Evolutionary conservation across 345 rosid genomes (phyloP).

Genomic region (Chamaenerion angustifolium): DNA sequence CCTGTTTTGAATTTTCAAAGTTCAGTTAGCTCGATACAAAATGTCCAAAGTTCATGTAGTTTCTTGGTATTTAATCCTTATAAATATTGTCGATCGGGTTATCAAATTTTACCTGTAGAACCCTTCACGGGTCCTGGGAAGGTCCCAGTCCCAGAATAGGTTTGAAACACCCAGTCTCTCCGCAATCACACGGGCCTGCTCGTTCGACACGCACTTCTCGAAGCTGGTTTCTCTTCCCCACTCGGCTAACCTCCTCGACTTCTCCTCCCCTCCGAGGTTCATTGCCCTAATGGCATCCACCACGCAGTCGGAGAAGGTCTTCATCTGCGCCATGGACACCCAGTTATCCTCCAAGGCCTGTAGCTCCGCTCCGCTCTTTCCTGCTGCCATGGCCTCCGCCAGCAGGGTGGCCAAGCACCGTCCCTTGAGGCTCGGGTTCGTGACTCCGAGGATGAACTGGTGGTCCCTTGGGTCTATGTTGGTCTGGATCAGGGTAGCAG

Average conservation of each 20-base stretch:
- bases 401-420: slow-evolving; percentile 49
- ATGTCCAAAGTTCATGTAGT: too few species aligned
- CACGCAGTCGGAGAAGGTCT: slow-evolving; percentile 66
- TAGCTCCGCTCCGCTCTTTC: slow-evolving; percentile 63
- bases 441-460: slow-evolving; percentile 80
- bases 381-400: slow-evolving; percentile 62
- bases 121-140: slow-evolving; percentile 92
- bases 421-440: slow-evolving; percentile 63
- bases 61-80: too few species aligned
- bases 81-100: too few species aligned
- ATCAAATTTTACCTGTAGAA: slow-evolving; percentile 32
- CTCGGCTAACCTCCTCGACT: slow-evolving; percentile 40
- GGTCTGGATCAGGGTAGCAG: slow-evolving; percentile 68
- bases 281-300: slow-evolving; percentile 40
- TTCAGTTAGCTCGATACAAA: too few species aligned
- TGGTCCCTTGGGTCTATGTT: slow-evolving; percentile 82
- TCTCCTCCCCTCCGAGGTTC: slow-evolving; percentile 50
- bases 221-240: slow-evolving; percentile 60
- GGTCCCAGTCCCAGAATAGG: slow-evolving; percentile 98
- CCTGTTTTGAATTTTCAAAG: too few species aligned
- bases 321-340: slow-evolving; percentile 58
- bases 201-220: slow-evolving; percentile 58
- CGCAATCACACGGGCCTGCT: slow-evolving; percentile 60
- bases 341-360: slow-evolving; percentile 80
- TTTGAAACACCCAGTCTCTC: slow-evolving; percentile 51